phyloP scores from a whole-genome alignment of 2,329 filamentous ascomycete genomes.

The Volutella citrinella region DNA sequence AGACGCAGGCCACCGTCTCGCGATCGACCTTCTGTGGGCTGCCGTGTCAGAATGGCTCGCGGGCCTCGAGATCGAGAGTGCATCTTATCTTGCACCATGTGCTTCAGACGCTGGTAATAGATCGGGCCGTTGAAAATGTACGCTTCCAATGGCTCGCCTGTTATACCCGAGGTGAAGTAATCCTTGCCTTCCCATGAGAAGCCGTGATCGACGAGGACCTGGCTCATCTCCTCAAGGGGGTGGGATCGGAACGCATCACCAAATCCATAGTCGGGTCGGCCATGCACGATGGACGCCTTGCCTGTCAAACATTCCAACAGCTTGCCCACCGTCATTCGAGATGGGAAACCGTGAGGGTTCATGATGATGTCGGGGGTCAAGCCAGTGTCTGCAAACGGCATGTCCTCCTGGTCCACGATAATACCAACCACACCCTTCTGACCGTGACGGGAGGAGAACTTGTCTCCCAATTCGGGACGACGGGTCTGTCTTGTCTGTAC shows the following conservation, averaged over 20 bases:
- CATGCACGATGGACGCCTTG: slow-evolving; percentile 85
- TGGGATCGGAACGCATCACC: slow-evolving; percentile 78
- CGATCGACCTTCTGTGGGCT: slow-evolving; percentile 94
- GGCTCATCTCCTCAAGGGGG: slow-evolving; percentile 84
- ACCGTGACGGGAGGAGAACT: slow-evolving; percentile 97
- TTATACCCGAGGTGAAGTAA: slow-evolving; percentile 92
- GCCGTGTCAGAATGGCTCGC: slow-evolving; percentile 84
- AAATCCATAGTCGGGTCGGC: slow-evolving; percentile 81
- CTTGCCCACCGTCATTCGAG: slow-evolving; percentile 98
- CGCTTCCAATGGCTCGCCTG: slow-evolving; percentile 86
- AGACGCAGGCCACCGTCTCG: slow-evolving; percentile 87
- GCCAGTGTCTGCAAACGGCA: slow-evolving; percentile 90
- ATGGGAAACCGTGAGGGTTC: slow-evolving; percentile 99
- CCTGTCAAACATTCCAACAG: slow-evolving; percentile 92
- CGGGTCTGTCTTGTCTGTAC: slow-evolving; percentile 95
- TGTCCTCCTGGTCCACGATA: slow-evolving; percentile 93
- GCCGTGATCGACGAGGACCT: slow-evolving; percentile 78
- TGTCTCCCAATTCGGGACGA: slow-evolving; percentile 92
- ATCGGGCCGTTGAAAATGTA: slow-evolving; percentile 99
- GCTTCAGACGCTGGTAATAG: slow-evolving; percentile 99
- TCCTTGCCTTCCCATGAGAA: slow-evolving; percentile 98
- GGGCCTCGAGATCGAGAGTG: slow-evolving; percentile 90
- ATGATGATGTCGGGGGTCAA: slow-evolving; percentile 99
- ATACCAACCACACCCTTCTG: slow-evolving; percentile 98
- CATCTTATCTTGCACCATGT: slow-evolving; percentile 99